Base-by-base conservation (phyloP, 1,139 yeast genomes). In the Yamadazyma triangularis region DNA sequence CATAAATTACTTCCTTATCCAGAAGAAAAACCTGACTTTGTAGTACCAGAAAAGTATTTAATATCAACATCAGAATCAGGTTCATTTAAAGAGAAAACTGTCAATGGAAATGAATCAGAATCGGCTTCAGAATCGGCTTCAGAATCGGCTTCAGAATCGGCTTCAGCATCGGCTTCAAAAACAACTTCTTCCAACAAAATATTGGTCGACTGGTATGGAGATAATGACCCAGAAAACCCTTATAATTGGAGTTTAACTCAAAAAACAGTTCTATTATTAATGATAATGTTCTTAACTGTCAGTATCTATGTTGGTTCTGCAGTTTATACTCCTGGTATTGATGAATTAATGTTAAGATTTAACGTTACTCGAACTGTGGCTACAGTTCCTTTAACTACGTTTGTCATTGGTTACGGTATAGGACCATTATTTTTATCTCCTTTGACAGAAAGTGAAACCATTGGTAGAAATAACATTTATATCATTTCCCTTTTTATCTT, bases 381-480 rank as follows among this genome's bases (percentile, higher is more conserved):
- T 0, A 55, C 66, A 1, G 49, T 77, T 8, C 73, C 75, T 6
- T 54, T 56, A 23, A 38, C 60, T 3, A 28, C 52, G 36, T 56
- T 51, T 40, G 76, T 76, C n/a, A 41, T 74, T 13, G 82, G 79
- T 3, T 75, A 73, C 41, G 81, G 79, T 20, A 30, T 71, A 19
- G 80, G 81, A 0, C 79, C 79, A 8, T 54, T 73, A 61, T 35
- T 75, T 1, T 64, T 73, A 30, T 62, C 78, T 3, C 82, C 83
- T 2, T 37, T 76, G 36, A 65, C 78, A 6, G 83, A 77, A 46
- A 47, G 52, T 34, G 47, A 57, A 7, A 54, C 56, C 11, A 66
- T 77, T 34, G 86, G 87, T 4, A 60, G 86, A 40, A 72, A 68
- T 31, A 45, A 58, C 23, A 50, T 60, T 30, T 62, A 61, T 37